Evolutionary conservation across 495 filamentous ascomycete species (phyloP).

Genomic region (Aspergillus carlsbadensis): DNA sequence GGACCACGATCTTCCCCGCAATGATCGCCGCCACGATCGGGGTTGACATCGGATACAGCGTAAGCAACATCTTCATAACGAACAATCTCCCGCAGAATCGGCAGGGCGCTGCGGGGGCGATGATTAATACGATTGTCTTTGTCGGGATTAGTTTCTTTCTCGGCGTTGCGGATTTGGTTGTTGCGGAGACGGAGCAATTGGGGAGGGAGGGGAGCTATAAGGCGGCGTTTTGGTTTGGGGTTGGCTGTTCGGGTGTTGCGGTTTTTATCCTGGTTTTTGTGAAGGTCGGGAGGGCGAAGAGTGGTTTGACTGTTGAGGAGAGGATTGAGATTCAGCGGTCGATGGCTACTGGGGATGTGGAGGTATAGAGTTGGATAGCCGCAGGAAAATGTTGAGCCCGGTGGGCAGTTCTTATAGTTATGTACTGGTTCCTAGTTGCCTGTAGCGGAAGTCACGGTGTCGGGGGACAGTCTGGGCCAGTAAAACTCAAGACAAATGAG

Average conservation of each 20-base stretch:
- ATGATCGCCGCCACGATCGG: slow-evolving; percentile 12
- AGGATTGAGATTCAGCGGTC: neutral
- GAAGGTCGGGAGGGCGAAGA: slow-evolving; percentile 4
- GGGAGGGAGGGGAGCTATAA: slow-evolving; percentile 11
- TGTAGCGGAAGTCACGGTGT: no score
- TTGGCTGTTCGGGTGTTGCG: slow-evolving; percentile 10
- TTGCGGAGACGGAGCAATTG: slow-evolving; percentile 5
- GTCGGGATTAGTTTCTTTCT: slow-evolving; percentile 15
- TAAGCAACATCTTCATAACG: slow-evolving; percentile 17
- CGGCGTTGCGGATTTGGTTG: slow-evolving; percentile 8
- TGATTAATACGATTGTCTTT: slow-evolving; percentile 15
- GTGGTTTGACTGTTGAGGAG: slow-evolving; percentile 15
- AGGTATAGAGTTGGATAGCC: no score
- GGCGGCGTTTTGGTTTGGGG: slow-evolving; percentile 15
- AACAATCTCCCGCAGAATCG: slow-evolving; percentile 7
- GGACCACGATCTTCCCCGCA: slow-evolving; percentile 12
- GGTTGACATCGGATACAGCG: slow-evolving; percentile 14
- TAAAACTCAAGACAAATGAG: no score
- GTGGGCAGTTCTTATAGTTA: no score
- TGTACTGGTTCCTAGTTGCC: no score
- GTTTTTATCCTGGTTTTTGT: slow-evolving; percentile 2
- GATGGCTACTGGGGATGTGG: neutral
- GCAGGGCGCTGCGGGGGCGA: slow-evolving; percentile 12
- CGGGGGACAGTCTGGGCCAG: no score
- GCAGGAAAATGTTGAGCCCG: no score